phyloP scores from a whole-genome alignment of 1,284 basidiomycete genomes.

The Cutaneotrichosporon mucoides region DNA sequence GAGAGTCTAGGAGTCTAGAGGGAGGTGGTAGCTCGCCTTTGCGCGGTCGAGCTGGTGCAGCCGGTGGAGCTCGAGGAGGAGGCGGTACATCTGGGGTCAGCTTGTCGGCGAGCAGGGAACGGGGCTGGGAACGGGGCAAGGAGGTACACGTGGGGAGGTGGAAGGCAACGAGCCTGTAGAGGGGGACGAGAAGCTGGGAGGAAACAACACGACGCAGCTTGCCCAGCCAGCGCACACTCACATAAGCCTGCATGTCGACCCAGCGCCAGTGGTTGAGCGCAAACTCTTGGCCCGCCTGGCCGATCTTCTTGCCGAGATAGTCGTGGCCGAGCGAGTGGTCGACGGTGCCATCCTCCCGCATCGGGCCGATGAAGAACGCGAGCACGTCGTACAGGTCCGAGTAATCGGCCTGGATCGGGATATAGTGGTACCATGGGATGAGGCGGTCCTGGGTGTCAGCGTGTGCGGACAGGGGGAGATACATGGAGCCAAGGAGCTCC shows the following conservation, averaged over 20 bases:
- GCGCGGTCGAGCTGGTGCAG: slow-evolving; percentile 41
- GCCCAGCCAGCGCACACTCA: slow-evolving; percentile 32
- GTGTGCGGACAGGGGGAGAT: too few relatives aligned
- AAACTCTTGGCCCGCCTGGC: slow-evolving; percentile 50
- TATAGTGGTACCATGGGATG: slow-evolving; percentile 50
- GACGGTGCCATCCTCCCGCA: slow-evolving; percentile 38
- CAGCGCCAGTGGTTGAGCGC: slow-evolving; percentile 51
- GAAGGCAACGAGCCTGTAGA: too few relatives aligned
- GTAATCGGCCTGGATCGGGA: slow-evolving; percentile 51
- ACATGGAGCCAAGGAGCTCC: too few relatives aligned
- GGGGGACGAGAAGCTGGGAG: too few relatives aligned
- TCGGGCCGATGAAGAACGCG: slow-evolving; percentile 51
- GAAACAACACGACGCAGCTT: too few relatives aligned
- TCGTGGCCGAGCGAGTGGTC: slow-evolving; percentile 44
- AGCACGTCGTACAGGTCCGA: slow-evolving; percentile 52
- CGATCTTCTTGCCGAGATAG: slow-evolving; percentile 52
- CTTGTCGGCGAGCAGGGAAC: too few relatives aligned
- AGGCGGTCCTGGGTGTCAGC: slow-evolving; percentile 19
- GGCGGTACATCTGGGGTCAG: slow-evolving; percentile 39
- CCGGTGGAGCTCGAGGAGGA: slow-evolving; percentile 45
- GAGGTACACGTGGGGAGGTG: too few relatives aligned
- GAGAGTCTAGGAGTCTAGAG: too few relatives aligned
- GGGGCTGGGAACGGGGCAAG: too few relatives aligned
- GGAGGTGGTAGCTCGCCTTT: slow-evolving; percentile 22
- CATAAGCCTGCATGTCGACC: slow-evolving; percentile 53